Base-by-base conservation (phyloP, 768 basidiomycete species). In the Suillus variegatus region DNA sequence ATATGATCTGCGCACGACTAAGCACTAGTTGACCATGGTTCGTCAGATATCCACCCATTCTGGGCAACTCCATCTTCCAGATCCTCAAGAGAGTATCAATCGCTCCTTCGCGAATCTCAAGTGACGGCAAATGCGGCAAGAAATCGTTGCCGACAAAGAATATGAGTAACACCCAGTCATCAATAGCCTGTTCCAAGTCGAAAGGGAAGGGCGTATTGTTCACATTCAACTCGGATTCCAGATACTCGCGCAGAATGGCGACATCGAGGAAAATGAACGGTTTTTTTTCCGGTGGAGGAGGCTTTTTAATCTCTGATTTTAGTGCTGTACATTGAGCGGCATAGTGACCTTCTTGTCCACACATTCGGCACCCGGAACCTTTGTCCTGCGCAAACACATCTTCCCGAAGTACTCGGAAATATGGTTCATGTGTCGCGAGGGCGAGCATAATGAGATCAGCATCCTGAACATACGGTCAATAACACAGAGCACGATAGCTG, bases 231-330 rank as follows among this genome's bases (percentile, higher is more conserved):
- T 99, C 97, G 76, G 93, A 88, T 80, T 97, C 94, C 71, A 99
- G 90, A 82, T 99, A 99, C 81, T 99, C 97, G 79, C 97, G 92
- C 70, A 99, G 82, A 70, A 93, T 87, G 66, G 92, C 84, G 79
- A 99, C 93, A 84, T 99, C 97, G 77, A 99, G 93, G 86, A 97
- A 99, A 80, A 99, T 98, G 84, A 97, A 99, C 16, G 97, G 97
- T 78, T 94, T 91, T 73, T 91, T 89, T 64, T 88, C 80, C 64
- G 84, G 82, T 68, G 84, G 85, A 79, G 73, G 75, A 55, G 69
- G 79, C 75, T 87, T 91, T 76, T 82, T 82, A 78, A 86, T 77
- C 79, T 89, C 83, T 78, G 84, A 86, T 81, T 89, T 88, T 65
- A 84, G 83, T 61, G 91, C 91, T 71, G 91, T 95, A 85, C 97